A percentile compares a stretch with the other conserved stretches of the same genome.
These are phyloP conservation scores for Diaporthe amygdali DNA, from an alignment of 2,329 filamentous ascomycete genomes.

Conservation along the genomic window DNA sequence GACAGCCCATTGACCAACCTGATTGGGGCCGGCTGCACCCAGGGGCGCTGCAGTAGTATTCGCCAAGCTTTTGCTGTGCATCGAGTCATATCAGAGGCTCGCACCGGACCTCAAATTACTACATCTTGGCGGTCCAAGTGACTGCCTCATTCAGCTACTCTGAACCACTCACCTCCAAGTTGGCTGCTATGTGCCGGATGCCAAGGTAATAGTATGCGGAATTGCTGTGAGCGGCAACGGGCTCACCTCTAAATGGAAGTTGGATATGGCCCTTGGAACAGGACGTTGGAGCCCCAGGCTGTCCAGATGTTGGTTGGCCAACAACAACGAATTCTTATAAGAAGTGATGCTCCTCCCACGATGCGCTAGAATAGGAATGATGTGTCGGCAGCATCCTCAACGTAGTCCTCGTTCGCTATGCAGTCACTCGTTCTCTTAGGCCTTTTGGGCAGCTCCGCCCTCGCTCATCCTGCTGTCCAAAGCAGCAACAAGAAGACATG, in stretches of 20 bases:
- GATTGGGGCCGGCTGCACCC: constrained; percentile 1
- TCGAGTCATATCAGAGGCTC: constrained; percentile 11
- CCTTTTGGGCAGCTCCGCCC: constrained; percentile 17
- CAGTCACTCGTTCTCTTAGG: constrained; percentile 14
- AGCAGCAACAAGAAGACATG: background rate
- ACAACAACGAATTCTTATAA: background rate
- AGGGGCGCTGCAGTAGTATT: constrained; percentile 9
- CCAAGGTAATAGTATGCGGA: constrained; percentile 10
- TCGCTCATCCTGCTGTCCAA: constrained; percentile 9
- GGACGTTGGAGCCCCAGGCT: background rate
- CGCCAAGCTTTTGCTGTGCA: constrained; percentile 15
- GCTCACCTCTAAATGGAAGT: constrained; percentile 14
- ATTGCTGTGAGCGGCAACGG: background rate
- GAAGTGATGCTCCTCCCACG: background rate
- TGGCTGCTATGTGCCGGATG: background rate
- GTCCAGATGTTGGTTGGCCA: background rate
- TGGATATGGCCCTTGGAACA: background rate
- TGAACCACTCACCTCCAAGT: background rate
- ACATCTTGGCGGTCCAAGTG: constrained; percentile 8
- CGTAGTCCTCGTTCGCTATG: constrained; percentile 7
- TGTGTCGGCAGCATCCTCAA: background rate
- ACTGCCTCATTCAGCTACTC: constrained; percentile 12
- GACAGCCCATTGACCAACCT: background rate
- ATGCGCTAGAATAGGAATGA: background rate
- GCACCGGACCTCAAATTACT: background rate